These are phyloP conservation scores for Stenocarpella maydis DNA, from an alignment of 2,329 filamentous ascomycete species.

Conservation along the genomic window DNA sequence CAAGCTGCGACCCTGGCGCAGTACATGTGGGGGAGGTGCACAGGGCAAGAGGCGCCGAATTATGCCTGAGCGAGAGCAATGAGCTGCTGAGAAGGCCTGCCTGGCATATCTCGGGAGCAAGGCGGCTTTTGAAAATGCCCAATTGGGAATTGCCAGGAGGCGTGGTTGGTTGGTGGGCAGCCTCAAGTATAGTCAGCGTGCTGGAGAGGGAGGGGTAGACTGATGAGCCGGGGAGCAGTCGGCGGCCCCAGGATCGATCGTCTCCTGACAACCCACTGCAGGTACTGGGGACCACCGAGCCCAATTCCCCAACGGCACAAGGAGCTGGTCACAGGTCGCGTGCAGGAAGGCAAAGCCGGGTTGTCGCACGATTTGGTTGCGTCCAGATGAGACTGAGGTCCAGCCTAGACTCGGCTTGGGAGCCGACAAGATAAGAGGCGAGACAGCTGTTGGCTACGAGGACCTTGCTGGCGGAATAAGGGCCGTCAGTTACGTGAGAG, in stretches of 20 bases:
- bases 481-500: constrained; percentile 4
- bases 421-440: constrained; percentile 34
- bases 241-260: constrained; percentile 23
- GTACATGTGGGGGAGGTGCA: not conserved
- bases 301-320: constrained; percentile 2
- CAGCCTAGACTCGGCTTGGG: constrained; percentile 28
- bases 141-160: constrained; percentile 34
- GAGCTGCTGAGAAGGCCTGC: not conserved
- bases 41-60: not conserved
- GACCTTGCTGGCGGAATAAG: constrained; percentile 25
- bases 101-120: constrained; percentile 7
- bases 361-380: constrained; percentile 14
- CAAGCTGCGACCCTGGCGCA: constrained; percentile 10
- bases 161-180: constrained; percentile 18
- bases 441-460: constrained; percentile 32
- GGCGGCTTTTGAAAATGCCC: constrained; percentile 3
- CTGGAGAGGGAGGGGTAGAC: constrained; percentile 8
- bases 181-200: constrained; percentile 13
- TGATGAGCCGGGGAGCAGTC: constrained; percentile 14
- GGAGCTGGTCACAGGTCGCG: constrained; percentile 17
- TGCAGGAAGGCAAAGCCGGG: constrained; percentile 15
- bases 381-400: constrained; percentile 28
- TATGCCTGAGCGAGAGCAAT: constrained; percentile 10
- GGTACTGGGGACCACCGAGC: not conserved
- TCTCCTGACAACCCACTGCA: not conserved